phyloP scores from a whole-genome alignment of 768 basidiomycete species.

The Kwoniella europaea region DNA sequence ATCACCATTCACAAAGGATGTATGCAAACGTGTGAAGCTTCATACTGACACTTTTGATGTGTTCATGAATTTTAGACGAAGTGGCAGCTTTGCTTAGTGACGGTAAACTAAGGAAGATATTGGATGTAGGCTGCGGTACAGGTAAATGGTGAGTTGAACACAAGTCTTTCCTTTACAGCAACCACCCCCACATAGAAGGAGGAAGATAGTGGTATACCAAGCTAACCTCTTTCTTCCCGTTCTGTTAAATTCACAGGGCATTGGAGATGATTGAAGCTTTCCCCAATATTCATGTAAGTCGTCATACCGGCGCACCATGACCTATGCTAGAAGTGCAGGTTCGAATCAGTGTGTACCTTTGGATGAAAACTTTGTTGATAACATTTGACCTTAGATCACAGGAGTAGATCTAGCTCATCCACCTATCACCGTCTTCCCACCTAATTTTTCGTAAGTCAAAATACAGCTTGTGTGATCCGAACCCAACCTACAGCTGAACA shows the following conservation, averaged over 20 bases:
- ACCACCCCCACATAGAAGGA: too few species aligned
- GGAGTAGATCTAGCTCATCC: conserved; percentile 26
- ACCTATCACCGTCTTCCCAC: conserved; percentile 19
- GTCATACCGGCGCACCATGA: too few species aligned
- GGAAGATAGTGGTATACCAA: too few species aligned
- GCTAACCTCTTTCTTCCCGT: too few species aligned
- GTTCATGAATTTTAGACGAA: conserved; percentile 2
- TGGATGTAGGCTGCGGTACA: conserved; percentile 31
- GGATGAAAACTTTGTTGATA: background rate
- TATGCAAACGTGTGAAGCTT: too few species aligned
- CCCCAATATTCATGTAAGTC: conserved; percentile 22
- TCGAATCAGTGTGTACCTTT: too few species aligned
- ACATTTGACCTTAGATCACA: conserved; percentile 6
- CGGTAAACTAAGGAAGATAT: conserved; percentile 2
- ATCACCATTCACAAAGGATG: too few species aligned
- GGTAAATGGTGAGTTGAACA: conserved; percentile 22
- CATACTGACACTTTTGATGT: background rate
- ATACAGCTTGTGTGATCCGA: background rate
- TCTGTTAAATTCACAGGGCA: conserved; percentile 9
- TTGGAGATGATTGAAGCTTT: conserved; percentile 19
- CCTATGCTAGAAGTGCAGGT: too few species aligned
- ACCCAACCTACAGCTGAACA: background rate
- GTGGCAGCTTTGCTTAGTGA: conserved; percentile 8
- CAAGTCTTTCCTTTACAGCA: background rate
- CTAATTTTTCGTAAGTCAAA: conserved; percentile 18